A percentile compares a stretch with the other conserved stretches of the same genome.
Evolutionary conservation across 495 filamentous ascomycete genomes (phyloP).

Genomic region (Aspergillus ellipticus): DNA sequence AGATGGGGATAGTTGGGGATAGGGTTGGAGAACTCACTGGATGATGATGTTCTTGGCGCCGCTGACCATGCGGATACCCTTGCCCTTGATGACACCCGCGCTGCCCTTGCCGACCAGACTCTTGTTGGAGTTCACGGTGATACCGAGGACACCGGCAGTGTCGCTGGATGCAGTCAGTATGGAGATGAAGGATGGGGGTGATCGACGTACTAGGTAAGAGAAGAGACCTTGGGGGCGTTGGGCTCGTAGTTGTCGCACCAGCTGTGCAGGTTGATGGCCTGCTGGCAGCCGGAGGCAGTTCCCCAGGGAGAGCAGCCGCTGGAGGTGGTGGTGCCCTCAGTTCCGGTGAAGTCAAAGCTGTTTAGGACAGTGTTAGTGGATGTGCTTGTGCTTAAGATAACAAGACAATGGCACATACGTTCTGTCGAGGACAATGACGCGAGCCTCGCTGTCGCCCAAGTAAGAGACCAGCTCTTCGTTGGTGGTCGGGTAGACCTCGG

Average conservation of each 20-base stretch:
- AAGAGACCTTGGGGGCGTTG: conserved; percentile 19
- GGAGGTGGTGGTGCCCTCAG: conserved; percentile 30
- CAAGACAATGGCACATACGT: conserved; percentile 5
- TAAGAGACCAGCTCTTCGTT: conserved; percentile 33
- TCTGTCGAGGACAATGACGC: conserved; percentile 32
- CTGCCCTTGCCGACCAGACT: conserved; percentile 1
- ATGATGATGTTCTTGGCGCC: conserved; percentile 6
- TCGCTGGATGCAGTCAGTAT: conserved; percentile 11
- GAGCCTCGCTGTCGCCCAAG: conserved; percentile 25
- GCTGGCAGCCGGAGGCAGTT: conserved; percentile 41
- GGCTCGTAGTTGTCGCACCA: conserved; percentile 41
- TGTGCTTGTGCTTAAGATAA: no score
- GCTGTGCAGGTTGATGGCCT: conserved; percentile 47
- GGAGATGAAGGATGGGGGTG: background rate
- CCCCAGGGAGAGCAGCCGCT: conserved; percentile 32
- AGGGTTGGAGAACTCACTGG: conserved; percentile 1
- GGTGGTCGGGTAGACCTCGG: conserved; percentile 30
- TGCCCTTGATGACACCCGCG: conserved; percentile 1
- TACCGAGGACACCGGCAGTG: conserved; percentile 16
- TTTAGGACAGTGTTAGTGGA: background rate
- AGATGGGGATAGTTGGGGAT: background rate
- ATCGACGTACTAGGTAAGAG: conserved; percentile 29
- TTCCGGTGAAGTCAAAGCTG: conserved; percentile 32
- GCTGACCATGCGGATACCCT: conserved; percentile 3
- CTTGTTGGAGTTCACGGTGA: background rate